phyloP scores from a whole-genome alignment of 2,329 filamentous ascomycete species.

The Aspergillus sp. region DNA sequence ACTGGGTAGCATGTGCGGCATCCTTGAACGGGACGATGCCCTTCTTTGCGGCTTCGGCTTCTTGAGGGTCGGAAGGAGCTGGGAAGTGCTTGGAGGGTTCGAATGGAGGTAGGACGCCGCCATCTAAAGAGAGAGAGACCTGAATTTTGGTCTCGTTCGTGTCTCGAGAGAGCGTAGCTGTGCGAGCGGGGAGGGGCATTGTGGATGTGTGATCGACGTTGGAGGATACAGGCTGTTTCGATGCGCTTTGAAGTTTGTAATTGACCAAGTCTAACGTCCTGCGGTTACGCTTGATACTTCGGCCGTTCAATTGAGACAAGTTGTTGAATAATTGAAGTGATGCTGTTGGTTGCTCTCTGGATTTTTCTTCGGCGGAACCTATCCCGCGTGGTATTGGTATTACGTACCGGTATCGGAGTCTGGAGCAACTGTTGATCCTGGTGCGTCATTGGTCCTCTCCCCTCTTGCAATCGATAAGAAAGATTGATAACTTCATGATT shows the following conservation, averaged over 20 bases:
- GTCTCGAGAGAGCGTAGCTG: slow-evolving; percentile 77
- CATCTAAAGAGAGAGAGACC: slow-evolving; percentile 88
- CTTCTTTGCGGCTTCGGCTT: slow-evolving; percentile 50
- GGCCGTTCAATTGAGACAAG: slow-evolving; percentile 4
- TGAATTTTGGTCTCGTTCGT: slow-evolving; percentile 99
- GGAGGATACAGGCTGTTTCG: not conserved
- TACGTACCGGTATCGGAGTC: slow-evolving; percentile 3
- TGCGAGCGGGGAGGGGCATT: slow-evolving; percentile 58
- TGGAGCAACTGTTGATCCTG: slow-evolving; percentile 15
- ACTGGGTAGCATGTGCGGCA: slow-evolving; percentile 77
- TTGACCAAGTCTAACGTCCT: not conserved
- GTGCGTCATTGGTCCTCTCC: slow-evolving; percentile 10
- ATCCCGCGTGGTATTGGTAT: slow-evolving; percentile 7
- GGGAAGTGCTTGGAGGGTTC: slow-evolving; percentile 56
- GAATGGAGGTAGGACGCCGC: slow-evolving; percentile 61
- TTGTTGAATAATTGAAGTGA: slow-evolving; percentile 7
- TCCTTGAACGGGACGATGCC: slow-evolving; percentile 41
- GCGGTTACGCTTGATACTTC: not conserved
- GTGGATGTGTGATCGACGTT: not conserved
- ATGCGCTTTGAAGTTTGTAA: not conserved
- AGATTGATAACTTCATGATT: not conserved
- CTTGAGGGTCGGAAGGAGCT: slow-evolving; percentile 57
- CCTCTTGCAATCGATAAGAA: not conserved
- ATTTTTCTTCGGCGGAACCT: slow-evolving; percentile 8
- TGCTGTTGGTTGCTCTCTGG: not conserved